Evolutionary conservation across 2,329 filamentous ascomycete species (phyloP), one percentile per base, ranked within the genome.

Genomic region (Colletotrichum sp.): DNA sequence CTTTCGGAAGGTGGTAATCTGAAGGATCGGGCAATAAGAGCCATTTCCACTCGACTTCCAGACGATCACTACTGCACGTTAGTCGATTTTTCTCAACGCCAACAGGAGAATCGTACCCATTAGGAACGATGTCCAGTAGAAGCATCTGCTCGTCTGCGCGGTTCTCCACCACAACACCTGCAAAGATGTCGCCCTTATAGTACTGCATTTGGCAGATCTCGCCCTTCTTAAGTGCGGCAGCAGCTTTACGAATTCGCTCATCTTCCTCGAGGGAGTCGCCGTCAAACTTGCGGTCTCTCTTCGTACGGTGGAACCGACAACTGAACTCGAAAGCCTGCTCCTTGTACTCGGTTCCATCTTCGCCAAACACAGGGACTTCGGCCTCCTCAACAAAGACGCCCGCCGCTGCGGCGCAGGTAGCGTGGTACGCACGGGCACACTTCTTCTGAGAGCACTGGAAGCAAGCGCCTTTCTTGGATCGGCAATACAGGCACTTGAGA

Each of bases 381-480:
- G 95, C 95, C 80, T 95, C 92, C 82, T 99, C 96, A 65, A 98
- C 93, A 82, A 98, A 95, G 3, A 98, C 96, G 72, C 97, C 97
- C 43, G 96, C 96, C 26, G 96, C 93, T 9, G 96, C 94, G 4
- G 97, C 97, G 83, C 97, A 99, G 2, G 96, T 99, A 18, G 96
- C 95, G 83, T 99, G 97, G 85, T 98, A 99, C 10, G 96, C 94
- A 78, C 97, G 90, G 6, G 95, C 94, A 81, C 97, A 99, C 83
- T 98, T 99, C 87, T 96, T 96, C 79, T 95, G 94, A 1, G 95
- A 98, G 85, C 97, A 99, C 84, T 99, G 96, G 86, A 99, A 98
- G 85, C 96, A 98, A 18, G 95, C 95, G n/a, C 97, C 97, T 73
- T 94, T 95, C 84, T 97, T 98, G 36, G 96, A 98, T 39, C 96